phyloP scores from a whole-genome alignment of 202 grass and related monocot species.

The Thinopyrum obtusiflorum region DNA sequence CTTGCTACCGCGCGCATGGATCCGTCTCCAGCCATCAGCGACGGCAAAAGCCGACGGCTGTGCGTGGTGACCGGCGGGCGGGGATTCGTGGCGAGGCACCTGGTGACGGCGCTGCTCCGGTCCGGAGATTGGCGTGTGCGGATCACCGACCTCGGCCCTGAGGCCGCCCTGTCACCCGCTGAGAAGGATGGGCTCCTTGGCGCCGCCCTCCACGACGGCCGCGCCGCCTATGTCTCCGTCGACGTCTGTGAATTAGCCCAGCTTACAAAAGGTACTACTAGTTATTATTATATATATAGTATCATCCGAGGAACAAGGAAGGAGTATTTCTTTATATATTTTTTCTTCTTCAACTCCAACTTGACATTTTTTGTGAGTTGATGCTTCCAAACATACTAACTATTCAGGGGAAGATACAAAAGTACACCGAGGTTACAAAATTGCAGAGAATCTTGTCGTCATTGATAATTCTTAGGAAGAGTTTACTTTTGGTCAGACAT shows the following conservation, averaged over 20 bases:
- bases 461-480: too few relatives aligned
- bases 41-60: not conserved
- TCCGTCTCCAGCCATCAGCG: fast-evolving
- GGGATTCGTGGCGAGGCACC: constrained; percentile 64
- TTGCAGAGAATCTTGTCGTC: too few relatives aligned
- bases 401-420: too few relatives aligned
- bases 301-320: too few relatives aligned
- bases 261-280: constrained; percentile 34
- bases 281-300: too few relatives aligned
- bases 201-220: constrained; percentile 28
- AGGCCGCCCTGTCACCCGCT: constrained; percentile 6
- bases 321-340: too few relatives aligned
- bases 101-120: constrained; percentile 59
- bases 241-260: constrained; percentile 50
- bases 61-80: constrained; percentile 66
- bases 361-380: too few relatives aligned
- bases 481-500: too few relatives aligned
- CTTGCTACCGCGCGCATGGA: too few relatives aligned
- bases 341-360: too few relatives aligned
- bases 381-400: too few relatives aligned
- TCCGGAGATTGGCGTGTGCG: constrained; percentile 58
- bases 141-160: constrained; percentile 48
- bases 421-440: too few relatives aligned
- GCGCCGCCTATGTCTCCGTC: not conserved
- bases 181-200: constrained; percentile 41